Evolutionary conservation across 345 rosid species (phyloP), one percentile per base, ranked within the genome.

Genomic region (Rhodamnia argentea): DNA sequence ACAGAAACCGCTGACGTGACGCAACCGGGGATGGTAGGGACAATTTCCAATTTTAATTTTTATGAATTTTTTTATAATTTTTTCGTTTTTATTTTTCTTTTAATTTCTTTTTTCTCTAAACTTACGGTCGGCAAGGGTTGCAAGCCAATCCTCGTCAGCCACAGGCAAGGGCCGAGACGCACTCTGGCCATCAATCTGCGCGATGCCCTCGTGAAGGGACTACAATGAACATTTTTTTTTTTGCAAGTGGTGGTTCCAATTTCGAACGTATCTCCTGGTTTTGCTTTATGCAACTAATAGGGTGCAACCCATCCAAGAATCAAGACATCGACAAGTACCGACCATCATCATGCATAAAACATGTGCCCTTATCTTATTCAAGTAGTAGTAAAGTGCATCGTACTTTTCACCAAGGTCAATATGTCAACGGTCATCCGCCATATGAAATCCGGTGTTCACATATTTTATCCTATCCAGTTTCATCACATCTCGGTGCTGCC

Each of bases 401-500:
- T 37, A 37, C 10, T 70, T 70, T 70, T 51, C 52, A 12, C 13
- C 47, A 9, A 37, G 26, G 47, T 37, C 40, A 4, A 70, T 37
- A 18, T 9, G 26, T 70, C 22, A 9, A 13, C 7, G 0, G 24
- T 32, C 47, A 70, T 18, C 22, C 81, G 5, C 0, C 24, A 5
- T 18, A 18, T 4, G 18, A 22, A 82, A n/a, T 82, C 40, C 2
- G 37, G 5, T 16, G 56, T 51, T 52, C 20, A 47, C 24, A 51
- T 51, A 6, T 82, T 40, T 40, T 53, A 53, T 27, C 20, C 22
- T 16, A 53, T 24, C 23, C 4, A 83, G 0, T 53, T 52, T 24
- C 13, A 32, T 64, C 24, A 64, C 24, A 0, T 64, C 22, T 1
- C 37, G 16, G 4, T 2, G 24, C 20, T 2, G 0, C 3, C 52